Percentiles rank a stretch among this genome's conserved stretches.
Conservation (phyloP, 192 early-diverging fungal species). For the Backusella tuberculispora region DNA sequence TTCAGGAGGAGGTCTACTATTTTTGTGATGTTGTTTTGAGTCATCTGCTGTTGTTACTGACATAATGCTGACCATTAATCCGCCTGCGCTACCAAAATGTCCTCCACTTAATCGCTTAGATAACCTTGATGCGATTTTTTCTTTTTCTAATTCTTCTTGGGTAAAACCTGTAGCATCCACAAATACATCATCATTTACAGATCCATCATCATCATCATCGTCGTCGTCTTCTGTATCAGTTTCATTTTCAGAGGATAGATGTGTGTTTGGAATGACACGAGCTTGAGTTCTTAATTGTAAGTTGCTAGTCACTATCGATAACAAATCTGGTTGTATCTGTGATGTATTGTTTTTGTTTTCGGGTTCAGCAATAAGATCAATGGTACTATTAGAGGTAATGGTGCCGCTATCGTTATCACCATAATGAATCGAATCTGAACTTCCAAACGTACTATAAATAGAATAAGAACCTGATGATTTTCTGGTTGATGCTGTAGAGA, state of each 20-base stretch:
- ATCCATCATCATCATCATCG: constrained; percentile 13
- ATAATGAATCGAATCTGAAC: constrained; percentile 16
- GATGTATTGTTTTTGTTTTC: not conserved
- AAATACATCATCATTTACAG: constrained; percentile 28
- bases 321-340: not conserved
- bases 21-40: not conserved
- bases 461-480: constrained; percentile 36
- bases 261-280: not conserved
- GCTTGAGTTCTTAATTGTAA: constrained; percentile 8
- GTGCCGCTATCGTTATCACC: not conserved
- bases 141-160: constrained; percentile 39
- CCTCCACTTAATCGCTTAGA: constrained; percentile 44
- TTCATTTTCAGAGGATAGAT: constrained; percentile 17
- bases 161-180: constrained; percentile 38
- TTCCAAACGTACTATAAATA: constrained; percentile 34
- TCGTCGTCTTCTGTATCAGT: constrained; percentile 23
- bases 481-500: constrained; percentile 26
- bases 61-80: constrained; percentile 38
- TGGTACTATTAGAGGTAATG: constrained; percentile 1
- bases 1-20: constrained; percentile 19
- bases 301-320: not conserved
- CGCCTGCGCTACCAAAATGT: constrained; percentile 45
- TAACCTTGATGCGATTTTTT: constrained; percentile 27
- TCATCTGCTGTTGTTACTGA: constrained; percentile 9
- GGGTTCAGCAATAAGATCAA: not conserved